These are phyloP conservation scores for Aspergillus uvarum DNA, from an alignment of 2,329 filamentous ascomycete genomes.

Conservation along the genomic window DNA sequence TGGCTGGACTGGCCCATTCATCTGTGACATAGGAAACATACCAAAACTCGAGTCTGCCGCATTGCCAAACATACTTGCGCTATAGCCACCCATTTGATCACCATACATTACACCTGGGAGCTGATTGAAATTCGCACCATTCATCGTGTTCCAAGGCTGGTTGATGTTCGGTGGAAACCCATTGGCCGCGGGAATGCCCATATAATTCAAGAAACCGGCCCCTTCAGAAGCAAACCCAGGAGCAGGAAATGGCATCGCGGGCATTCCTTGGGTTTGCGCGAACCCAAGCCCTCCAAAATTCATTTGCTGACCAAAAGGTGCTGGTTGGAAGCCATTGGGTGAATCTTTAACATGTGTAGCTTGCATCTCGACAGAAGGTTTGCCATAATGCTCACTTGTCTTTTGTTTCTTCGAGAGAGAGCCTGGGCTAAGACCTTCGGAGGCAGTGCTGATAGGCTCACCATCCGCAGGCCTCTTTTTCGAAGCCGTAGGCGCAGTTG, in stretches of 20 bases:
- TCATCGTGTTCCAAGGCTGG: slow-evolving; percentile 47
- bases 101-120: slow-evolving; percentile 38
- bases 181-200: slow-evolving; percentile 34
- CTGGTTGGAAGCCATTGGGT: slow-evolving; percentile 16
- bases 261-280: slow-evolving; percentile 33
- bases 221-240: slow-evolving; percentile 33
- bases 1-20: slow-evolving; percentile 29
- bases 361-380: slow-evolving; percentile 6
- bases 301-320: slow-evolving; percentile 38
- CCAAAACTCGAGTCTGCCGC: slow-evolving; percentile 33
- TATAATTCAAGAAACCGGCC: slow-evolving; percentile 43
- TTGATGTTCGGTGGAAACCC: slow-evolving; percentile 36
- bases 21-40: slow-evolving; percentile 39
- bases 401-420: slow-evolving; percentile 45
- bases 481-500: slow-evolving; percentile 39
- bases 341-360: slow-evolving; percentile 19
- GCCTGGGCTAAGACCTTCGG: slow-evolving; percentile 40
- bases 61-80: slow-evolving; percentile 38
- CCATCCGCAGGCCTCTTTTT: slow-evolving; percentile 86
- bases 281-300: slow-evolving; percentile 34
- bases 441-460: slow-evolving; percentile 54
- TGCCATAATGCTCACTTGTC: slow-evolving; percentile 38
- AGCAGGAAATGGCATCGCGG: slow-evolving; percentile 35
- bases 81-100: slow-evolving; percentile 33
- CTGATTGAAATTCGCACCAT: slow-evolving; percentile 41